These are phyloP conservation scores for Hanseniaspora mollemarum DNA, from an alignment of 805 yeast species.

Conservation along the genomic window DNA sequence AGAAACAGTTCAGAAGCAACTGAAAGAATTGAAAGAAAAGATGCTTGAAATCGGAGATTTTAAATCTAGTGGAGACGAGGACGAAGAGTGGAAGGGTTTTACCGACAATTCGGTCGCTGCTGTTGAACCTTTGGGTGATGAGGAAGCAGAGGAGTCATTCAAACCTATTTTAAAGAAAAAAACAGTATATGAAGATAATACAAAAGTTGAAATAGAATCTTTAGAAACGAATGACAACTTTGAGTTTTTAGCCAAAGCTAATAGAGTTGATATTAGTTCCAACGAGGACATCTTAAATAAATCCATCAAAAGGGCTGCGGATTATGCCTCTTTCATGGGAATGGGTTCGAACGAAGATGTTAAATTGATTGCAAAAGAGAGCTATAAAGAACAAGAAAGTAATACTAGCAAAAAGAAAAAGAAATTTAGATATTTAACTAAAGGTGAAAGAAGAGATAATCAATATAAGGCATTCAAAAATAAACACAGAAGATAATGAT, in stretches of 20 bases:
- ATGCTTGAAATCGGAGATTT: conserved; percentile 26
- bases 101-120: conserved; percentile 25
- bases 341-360: conserved; percentile 34
- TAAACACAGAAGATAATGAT: conserved; percentile 27
- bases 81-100: conserved; percentile 21
- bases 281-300: conserved; percentile 60
- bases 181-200: conserved; percentile 30
- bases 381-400: conserved; percentile 18
- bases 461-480: conserved; percentile 38
- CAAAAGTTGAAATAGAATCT: conserved; percentile 40
- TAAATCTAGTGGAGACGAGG: conserved; percentile 20
- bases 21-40: conserved; percentile 28
- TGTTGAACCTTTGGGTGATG: conserved; percentile 20
- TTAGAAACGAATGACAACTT: conserved; percentile 40
- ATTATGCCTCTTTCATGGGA: conserved; percentile 63
- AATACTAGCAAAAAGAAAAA: conserved; percentile 39
- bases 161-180: conserved; percentile 29
- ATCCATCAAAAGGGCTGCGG: conserved; percentile 67
- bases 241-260: conserved; percentile 51
- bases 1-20: conserved; percentile 49
- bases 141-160: conserved; percentile 16
- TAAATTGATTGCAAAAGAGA: conserved; percentile 20
- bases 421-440: conserved; percentile 81
- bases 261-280: conserved; percentile 58
- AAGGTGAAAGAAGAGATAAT: conserved; percentile 57